Percentiles rank a stretch among this genome's conserved stretches.
Conservation (phyloP, 2,329 filamentous ascomycete species). For the Aspergillus ibericus region DNA sequence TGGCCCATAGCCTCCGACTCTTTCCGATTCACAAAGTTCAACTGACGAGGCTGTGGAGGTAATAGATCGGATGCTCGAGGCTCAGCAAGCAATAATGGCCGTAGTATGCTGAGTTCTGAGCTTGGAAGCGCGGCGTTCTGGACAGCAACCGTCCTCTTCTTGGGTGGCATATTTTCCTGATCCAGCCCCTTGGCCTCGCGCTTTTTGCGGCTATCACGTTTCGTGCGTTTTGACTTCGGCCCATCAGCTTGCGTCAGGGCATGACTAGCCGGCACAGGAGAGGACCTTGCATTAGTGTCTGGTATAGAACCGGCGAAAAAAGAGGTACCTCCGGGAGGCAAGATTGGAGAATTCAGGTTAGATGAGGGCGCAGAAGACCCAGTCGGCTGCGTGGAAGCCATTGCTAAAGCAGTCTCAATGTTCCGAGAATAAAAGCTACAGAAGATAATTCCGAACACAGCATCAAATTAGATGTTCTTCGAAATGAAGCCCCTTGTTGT, state of each 20-base stretch:
- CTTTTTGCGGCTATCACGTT: slow-evolving; percentile 47
- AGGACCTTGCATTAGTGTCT: slow-evolving; percentile 34
- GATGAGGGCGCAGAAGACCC: slow-evolving; percentile 39
- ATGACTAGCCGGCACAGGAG: slow-evolving; percentile 34
- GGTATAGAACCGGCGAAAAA: slow-evolving; percentile 29
- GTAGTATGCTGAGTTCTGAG: slow-evolving; percentile 40
- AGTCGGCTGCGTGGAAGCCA: slow-evolving; percentile 35
- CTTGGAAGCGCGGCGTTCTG: slow-evolving; percentile 37
- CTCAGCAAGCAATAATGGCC: slow-evolving; percentile 42
- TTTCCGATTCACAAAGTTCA: slow-evolving; percentile 39
- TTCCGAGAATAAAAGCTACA: neutral
- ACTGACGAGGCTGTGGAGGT: slow-evolving; percentile 41
- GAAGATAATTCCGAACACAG: neutral
- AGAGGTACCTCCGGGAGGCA: slow-evolving; percentile 30
- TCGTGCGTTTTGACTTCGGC: slow-evolving; percentile 40
- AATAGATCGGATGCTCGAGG: slow-evolving; percentile 39
- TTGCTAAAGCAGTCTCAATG: slow-evolving; percentile 9
- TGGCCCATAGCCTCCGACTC: slow-evolving; percentile 35
- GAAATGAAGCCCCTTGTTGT: neutral
- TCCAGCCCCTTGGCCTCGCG: slow-evolving; percentile 45
- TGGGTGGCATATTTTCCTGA: slow-evolving; percentile 35
- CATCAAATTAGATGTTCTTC: neutral
- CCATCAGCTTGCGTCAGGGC: slow-evolving; percentile 31
- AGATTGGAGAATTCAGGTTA: slow-evolving; percentile 37
- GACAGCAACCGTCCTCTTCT: slow-evolving; percentile 34